Percentiles rank a stretch among this genome's conserved stretches.
Evolutionary conservation across 2,329 filamentous ascomycete genomes (phyloP).

Genomic region (Fusarium duplospermum): DNA sequence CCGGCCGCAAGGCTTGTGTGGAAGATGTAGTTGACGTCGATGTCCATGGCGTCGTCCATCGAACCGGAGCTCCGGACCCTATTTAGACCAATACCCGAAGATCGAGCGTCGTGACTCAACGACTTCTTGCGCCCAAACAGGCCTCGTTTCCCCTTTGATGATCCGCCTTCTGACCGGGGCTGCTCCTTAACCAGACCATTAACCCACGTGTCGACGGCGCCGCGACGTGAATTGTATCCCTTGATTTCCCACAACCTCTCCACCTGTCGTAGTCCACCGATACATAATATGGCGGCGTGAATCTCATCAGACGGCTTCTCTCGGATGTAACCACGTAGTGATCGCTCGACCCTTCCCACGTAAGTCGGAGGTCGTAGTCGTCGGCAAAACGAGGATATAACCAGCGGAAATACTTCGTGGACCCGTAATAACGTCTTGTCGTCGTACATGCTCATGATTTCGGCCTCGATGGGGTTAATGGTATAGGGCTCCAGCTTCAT

Average conservation of each 20-base stretch:
- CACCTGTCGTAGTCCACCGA: slow-evolving; percentile 72
- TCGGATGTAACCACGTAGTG: slow-evolving; percentile 71
- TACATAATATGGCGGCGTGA: slow-evolving; percentile 68
- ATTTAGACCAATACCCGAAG: slow-evolving; percentile 41
- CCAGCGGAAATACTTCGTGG: slow-evolving; percentile 72
- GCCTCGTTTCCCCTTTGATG: slow-evolving; percentile 63
- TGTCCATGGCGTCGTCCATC: slow-evolving; percentile 46
- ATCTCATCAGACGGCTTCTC: slow-evolving; percentile 73
- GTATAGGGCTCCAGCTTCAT: slow-evolving; percentile 66
- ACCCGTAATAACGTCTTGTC: slow-evolving; percentile 71
- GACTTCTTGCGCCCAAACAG: slow-evolving; percentile 71
- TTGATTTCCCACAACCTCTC: slow-evolving; percentile 75
- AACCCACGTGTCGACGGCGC: slow-evolving; percentile 71
- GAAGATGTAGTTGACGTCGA: slow-evolving; percentile 61
- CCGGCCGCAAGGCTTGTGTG: slow-evolving; percentile 69
- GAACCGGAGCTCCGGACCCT: slow-evolving; percentile 46
- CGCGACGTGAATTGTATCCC: slow-evolving; percentile 70
- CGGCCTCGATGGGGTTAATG: slow-evolving; percentile 69
- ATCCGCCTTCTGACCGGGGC: slow-evolving; percentile 49
- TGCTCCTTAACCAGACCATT: slow-evolving; percentile 60
- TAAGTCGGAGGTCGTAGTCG: slow-evolving; percentile 73
- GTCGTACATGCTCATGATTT: slow-evolving; percentile 74
- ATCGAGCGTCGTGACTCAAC: slow-evolving; percentile 46
- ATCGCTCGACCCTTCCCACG: slow-evolving; percentile 70
- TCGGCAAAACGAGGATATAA: slow-evolving; percentile 73